These are phyloP conservation scores for Aureobasidium subglaciale DNA, from an alignment of 2,329 filamentous ascomycete species.

Conservation along the genomic window DNA sequence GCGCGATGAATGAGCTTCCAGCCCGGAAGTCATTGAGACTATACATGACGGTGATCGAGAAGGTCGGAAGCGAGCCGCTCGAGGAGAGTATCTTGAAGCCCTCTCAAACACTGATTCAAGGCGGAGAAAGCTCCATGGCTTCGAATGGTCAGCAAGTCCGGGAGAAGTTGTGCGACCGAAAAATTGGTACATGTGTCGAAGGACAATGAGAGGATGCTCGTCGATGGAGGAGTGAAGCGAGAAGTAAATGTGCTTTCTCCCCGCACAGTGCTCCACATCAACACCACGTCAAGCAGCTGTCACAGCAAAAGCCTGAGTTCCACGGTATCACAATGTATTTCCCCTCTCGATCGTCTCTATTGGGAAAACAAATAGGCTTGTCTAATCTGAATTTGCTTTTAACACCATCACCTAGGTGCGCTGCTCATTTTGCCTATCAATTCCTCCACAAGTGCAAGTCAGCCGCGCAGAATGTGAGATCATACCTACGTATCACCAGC, in stretches of 20 bases:
- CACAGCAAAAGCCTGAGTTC: background rate
- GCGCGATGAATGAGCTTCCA: too few species aligned
- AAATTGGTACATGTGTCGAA: background rate
- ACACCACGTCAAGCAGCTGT: conserved; percentile 1
- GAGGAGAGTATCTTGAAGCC: too few species aligned
- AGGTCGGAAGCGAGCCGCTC: too few species aligned
- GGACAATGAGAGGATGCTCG: background rate
- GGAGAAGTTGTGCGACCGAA: background rate
- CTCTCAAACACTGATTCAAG: too few species aligned
- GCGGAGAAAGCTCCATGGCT: too few species aligned
- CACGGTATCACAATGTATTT: background rate
- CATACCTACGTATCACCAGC: conserved; percentile 6
- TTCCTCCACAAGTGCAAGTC: background rate
- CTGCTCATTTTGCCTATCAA: background rate
- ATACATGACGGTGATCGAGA: too few species aligned
- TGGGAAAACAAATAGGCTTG: background rate
- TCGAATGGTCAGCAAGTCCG: too few species aligned
- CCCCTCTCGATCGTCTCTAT: too few species aligned
- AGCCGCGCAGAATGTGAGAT: conserved; percentile 4
- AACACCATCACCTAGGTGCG: background rate
- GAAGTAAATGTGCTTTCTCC: background rate
- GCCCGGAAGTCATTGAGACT: too few species aligned
- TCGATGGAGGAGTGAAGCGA: background rate
- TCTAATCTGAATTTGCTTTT: background rate
- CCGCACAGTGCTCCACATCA: background rate